phyloP scores from a whole-genome alignment of 139 green algal genomes.

The Microglena sp. region DNA sequence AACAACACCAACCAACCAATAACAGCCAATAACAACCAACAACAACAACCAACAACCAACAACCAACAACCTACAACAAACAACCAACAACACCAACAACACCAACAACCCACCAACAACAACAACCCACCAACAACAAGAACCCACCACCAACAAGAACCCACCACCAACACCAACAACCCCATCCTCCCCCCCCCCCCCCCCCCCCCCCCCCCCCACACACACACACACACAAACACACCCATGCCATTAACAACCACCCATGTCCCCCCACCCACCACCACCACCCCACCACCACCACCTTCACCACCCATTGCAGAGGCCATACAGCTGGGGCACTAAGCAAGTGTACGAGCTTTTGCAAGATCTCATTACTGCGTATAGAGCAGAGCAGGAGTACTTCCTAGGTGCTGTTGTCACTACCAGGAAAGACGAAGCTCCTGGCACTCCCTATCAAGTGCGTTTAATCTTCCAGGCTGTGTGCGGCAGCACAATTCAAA shows the following conservation, averaged over 20 bases:
- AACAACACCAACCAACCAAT: too few relatives aligned
- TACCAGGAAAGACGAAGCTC: background rate
- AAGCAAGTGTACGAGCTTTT: slow-evolving; percentile 15
- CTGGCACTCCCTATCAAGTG: slow-evolving; percentile 2
- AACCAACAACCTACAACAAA: too few relatives aligned
- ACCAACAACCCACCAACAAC: too few relatives aligned
- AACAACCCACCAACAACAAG: too few relatives aligned
- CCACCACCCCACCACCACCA: background rate
- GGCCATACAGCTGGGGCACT: slow-evolving; percentile 8
- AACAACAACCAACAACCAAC: too few relatives aligned
- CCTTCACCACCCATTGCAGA: background rate
- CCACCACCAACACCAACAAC: too few relatives aligned
- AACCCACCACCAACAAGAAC: too few relatives aligned
- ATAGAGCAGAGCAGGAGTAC: slow-evolving; percentile 5
- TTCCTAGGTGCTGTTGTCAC: slow-evolving; percentile 21
- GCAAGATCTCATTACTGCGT: slow-evolving; percentile 8
- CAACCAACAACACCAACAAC: too few relatives aligned
- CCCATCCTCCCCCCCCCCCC: background rate
- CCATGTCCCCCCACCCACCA: background rate
- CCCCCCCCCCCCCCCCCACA: background rate
- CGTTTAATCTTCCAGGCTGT: too few relatives aligned
- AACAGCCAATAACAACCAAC: too few relatives aligned
- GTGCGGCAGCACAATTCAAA: too few relatives aligned
- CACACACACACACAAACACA: background rate
- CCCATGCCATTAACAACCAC: background rate